Evolutionary conservation across 805 yeast species (phyloP).

Genomic region (Pichia rugopelliculosa): DNA sequence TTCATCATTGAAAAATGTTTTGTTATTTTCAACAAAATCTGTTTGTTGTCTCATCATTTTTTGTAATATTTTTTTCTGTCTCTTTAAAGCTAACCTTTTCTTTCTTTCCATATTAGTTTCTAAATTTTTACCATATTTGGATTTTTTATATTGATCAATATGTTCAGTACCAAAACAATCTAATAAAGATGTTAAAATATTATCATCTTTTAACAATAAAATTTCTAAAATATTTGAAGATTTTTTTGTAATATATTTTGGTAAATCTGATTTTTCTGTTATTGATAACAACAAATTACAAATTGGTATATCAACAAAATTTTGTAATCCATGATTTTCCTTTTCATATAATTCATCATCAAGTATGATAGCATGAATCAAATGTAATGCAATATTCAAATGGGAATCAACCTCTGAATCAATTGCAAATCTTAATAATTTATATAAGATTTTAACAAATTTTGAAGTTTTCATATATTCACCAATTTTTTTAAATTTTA

Average conservation of each 20-base stretch:
- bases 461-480: slow-evolving; percentile 41
- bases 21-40: slow-evolving; percentile 36
- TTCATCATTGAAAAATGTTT: slow-evolving; percentile 17
- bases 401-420: slow-evolving; percentile 45
- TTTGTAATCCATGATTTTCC: slow-evolving; percentile 26
- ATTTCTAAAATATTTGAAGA: slow-evolving; percentile 51
- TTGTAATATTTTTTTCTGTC: slow-evolving; percentile 54
- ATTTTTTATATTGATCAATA: slow-evolving; percentile 41
- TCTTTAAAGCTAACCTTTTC: slow-evolving; percentile 50
- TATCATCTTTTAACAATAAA: slow-evolving; percentile 41
- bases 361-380: slow-evolving; percentile 54
- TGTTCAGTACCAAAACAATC: slow-evolving; percentile 53
- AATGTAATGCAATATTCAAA: slow-evolving; percentile 55
- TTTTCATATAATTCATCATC: slow-evolving; percentile 23
- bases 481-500: slow-evolving; percentile 36
- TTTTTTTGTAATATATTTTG: slow-evolving; percentile 41
- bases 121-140: slow-evolving; percentile 33
- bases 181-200: slow-evolving; percentile 42
- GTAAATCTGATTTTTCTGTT: slow-evolving; percentile 39
- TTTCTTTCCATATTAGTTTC: slow-evolving; percentile 52
- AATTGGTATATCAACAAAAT: slow-evolving; percentile 47
- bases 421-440: slow-evolving; percentile 48
- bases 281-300: slow-evolving; percentile 48
- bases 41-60: slow-evolving; percentile 52
- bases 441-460: slow-evolving; percentile 52